phyloP scores from a whole-genome alignment of 768 basidiomycete genomes.

The Panus rudis region DNA sequence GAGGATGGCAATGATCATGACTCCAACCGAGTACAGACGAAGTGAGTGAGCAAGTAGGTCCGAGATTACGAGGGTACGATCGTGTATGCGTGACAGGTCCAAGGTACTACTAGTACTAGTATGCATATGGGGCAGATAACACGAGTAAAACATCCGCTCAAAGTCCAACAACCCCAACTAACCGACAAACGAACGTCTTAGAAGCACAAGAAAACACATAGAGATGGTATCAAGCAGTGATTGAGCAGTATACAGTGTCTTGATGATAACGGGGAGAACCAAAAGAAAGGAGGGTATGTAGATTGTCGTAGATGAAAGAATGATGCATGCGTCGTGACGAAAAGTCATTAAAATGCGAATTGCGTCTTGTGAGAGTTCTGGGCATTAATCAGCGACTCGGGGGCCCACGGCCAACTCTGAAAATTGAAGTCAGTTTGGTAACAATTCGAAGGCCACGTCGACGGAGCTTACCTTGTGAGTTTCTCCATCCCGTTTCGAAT shows the following conservation, averaged over 20 bases:
- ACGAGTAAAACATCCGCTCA: background rate
- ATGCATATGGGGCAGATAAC: background rate
- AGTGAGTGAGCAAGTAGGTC: conserved; percentile 5
- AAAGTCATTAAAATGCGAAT: conserved; percentile 2
- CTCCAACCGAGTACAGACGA: conserved; percentile 3
- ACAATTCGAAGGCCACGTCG: conserved; percentile 1
- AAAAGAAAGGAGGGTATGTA: background rate
- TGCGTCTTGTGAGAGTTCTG: conserved; percentile 3
- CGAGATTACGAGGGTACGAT: background rate
- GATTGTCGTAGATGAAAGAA: background rate
- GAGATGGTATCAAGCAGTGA: background rate
- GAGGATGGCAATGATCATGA: no score
- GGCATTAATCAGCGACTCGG: conserved; percentile 1
- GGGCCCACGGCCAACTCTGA: conserved; percentile 12
- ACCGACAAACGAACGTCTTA: background rate
- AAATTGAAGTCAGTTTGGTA: conserved; percentile 6
- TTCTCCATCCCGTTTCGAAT: conserved; percentile 9
- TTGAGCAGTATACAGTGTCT: background rate
- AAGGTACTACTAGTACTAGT: background rate
- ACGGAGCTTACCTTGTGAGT: conserved; percentile 9
- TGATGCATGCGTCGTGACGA: background rate
- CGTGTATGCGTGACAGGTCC: background rate
- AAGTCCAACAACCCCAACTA: background rate
- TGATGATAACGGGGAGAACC: background rate
- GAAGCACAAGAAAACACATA: background rate